Base-by-base conservation (phyloP, 495 filamentous ascomycete genomes). In the Trypethelium eluteriae region DNA sequence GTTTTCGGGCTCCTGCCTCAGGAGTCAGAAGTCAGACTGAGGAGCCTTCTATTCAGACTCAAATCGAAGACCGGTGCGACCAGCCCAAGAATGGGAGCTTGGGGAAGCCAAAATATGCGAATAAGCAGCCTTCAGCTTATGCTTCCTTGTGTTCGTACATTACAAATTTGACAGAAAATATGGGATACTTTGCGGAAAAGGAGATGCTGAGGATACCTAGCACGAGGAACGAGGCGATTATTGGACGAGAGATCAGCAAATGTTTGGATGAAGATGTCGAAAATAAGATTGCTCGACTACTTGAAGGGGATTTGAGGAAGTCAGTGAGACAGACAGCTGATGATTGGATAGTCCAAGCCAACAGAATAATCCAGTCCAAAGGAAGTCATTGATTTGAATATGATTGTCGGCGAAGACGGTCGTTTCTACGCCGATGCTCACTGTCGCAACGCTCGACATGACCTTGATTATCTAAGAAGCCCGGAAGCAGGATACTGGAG, bases 181-280 rank as follows among this genome's bases (percentile, higher is more conserved):
- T 90, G 64, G 92, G 91, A 0, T 96, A 86, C 81, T 80, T 81
- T 2, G 81, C 89, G 5, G 91, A 97, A 73, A 88, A 81, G 66
- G 91, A 93, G 64, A 83, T 90, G 77, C 73, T 98, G 62, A 80
- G 91, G 47, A 95, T 97, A 64, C 93, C 93, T 10, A 94, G 91
- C 74, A 96, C 93, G 49, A 80, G 95, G 67, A 97, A 98, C 76
- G 81, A 86, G 32, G 91, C 84, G 0, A 77, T 98, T 36, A 68
- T 97, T 67, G 93, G 93, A 3, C 67, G 78, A 12, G 62, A 56
- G 9, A 47, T 7, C 32, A 35, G 38, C 38, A 35, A 14, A 47
- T 50, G 1, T 49, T 9, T 50, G n/a, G 18, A 39, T 7, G 11
- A 56, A 39, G 25, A 38, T 2, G 12, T 10, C 12, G 38, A 38